These are phyloP conservation scores for Colletotrichum nymphaeae DNA, from an alignment of 2,329 filamentous ascomycete species.

Conservation along the genomic window DNA sequence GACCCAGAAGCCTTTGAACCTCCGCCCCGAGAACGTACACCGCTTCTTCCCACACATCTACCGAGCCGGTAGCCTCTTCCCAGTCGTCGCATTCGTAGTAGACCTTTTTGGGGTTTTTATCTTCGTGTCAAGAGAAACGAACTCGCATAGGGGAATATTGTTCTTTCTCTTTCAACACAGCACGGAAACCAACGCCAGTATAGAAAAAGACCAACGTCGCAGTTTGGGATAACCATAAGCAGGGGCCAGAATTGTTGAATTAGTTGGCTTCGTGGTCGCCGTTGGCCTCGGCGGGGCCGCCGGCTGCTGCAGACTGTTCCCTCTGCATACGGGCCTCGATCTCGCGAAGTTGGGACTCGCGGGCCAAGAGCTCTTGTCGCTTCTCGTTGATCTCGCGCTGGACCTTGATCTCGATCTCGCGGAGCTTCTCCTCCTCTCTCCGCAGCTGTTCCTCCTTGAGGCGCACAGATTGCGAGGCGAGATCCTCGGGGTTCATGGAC, in stretches of 20 bases:
- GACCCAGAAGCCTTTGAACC: conserved; percentile 22
- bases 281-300: conserved; percentile 60
- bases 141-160: conserved; percentile 56
- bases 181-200: conserved; percentile 60
- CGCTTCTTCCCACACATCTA: conserved; percentile 32
- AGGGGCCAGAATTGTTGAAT: conserved; percentile 37
- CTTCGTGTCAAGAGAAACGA: conserved; percentile 49
- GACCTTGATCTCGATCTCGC: conserved; percentile 99
- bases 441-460: conserved; percentile 99
- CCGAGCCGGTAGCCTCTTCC: conserved; percentile 32
- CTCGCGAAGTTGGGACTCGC: conserved; percentile 98
- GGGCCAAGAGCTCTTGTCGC: conserved; percentile 95
- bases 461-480: conserved; percentile 95
- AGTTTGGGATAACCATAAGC: conserved; percentile 44
- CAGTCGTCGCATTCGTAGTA: conserved; percentile 37
- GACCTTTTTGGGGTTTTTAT: conserved; percentile 42
- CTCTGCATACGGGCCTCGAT: conserved; percentile 98
- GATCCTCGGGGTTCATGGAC: conserved; percentile 97
- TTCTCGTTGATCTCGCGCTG: conserved; percentile 99
- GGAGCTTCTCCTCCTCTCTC: conserved; percentile 99
- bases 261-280: conserved; percentile 66
- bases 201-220: conserved; percentile 58
- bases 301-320: conserved; percentile 71
- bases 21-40: conserved; percentile 19
- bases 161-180: conserved; percentile 56